Evolutionary conservation across 2,329 filamentous ascomycete genomes (phyloP).

Genomic region (Zymoseptoria brevis): DNA sequence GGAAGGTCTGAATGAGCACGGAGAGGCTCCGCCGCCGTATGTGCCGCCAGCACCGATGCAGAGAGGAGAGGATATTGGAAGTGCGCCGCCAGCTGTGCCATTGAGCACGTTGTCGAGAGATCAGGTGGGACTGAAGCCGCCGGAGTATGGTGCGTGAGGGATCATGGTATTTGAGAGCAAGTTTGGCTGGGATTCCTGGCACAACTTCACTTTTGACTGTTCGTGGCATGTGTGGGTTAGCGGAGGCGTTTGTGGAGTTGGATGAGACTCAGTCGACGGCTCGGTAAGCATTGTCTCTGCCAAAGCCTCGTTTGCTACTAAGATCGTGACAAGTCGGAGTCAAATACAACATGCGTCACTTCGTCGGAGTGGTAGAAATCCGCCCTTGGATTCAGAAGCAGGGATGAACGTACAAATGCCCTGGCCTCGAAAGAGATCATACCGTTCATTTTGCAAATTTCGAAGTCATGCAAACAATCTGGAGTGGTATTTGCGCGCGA

Average conservation of each 20-base stretch:
- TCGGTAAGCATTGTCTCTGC: background rate
- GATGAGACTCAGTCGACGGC: too few relatives aligned
- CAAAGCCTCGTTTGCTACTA: background rate
- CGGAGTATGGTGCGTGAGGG: constrained; percentile 30
- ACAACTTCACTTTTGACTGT: too few relatives aligned
- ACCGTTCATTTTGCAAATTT: too few relatives aligned
- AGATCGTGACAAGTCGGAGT: background rate
- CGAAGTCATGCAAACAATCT: too few relatives aligned
- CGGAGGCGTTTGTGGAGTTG: background rate
- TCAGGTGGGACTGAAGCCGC: constrained; percentile 32
- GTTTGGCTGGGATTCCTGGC: too few relatives aligned
- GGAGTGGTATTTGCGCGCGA: too few relatives aligned
- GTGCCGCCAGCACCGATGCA: constrained; percentile 27
- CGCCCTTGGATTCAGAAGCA: too few relatives aligned
- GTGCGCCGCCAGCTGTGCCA: constrained; percentile 26
- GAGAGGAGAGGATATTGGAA: background rate
- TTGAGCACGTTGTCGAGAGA: constrained; percentile 33
- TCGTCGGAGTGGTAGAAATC: too few relatives aligned
- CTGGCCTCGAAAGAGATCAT: too few relatives aligned
- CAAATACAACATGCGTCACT: too few relatives aligned
- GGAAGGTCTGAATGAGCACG: constrained; percentile 56
- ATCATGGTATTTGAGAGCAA: too few relatives aligned
- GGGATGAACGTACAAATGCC: too few relatives aligned
- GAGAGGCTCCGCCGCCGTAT: constrained; percentile 60
- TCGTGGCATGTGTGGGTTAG: background rate